Evolutionary conservation across 2,329 filamentous ascomycete genomes (phyloP).

Genomic region (Scleromitrula shiraiana): DNA sequence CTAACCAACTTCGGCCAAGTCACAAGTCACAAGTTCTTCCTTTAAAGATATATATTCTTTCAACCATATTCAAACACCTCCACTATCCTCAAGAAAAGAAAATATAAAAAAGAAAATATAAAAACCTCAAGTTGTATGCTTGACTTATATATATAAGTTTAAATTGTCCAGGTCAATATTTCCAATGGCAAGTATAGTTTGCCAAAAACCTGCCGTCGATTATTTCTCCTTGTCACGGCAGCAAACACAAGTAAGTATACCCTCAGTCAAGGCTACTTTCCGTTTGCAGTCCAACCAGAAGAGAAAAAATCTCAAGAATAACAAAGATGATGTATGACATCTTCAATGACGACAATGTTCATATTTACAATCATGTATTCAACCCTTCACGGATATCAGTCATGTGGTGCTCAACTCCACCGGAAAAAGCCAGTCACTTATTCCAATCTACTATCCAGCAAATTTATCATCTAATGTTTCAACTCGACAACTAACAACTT

Average conservation of each 20-base stretch:
- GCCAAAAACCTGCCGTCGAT: slow-evolving; percentile 15
- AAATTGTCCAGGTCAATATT: background rate
- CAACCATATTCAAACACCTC: background rate
- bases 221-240: slow-evolving; percentile 16
- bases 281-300: background rate
- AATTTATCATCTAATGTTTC: background rate
- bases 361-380: background rate
- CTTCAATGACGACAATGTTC: background rate
- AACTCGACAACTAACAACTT: background rate
- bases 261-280: background rate
- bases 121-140: slow-evolving; percentile 8
- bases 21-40: background rate
- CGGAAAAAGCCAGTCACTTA: too few relatives aligned
- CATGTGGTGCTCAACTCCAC: background rate
- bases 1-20: slow-evolving; percentile 5
- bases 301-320: background rate
- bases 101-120: too few relatives aligned
- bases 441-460: too few relatives aligned
- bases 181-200: slow-evolving; percentile 15
- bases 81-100: background rate
- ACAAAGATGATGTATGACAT: too few relatives aligned
- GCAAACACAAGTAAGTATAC: slow-evolving; percentile 17
- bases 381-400: background rate
- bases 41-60: slow-evolving; percentile 4
- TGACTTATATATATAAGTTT: slow-evolving; percentile 1